These are phyloP conservation scores for Phaseolus coccineus DNA, from an alignment of 331 rosid genomes.

Conservation along the genomic window DNA sequence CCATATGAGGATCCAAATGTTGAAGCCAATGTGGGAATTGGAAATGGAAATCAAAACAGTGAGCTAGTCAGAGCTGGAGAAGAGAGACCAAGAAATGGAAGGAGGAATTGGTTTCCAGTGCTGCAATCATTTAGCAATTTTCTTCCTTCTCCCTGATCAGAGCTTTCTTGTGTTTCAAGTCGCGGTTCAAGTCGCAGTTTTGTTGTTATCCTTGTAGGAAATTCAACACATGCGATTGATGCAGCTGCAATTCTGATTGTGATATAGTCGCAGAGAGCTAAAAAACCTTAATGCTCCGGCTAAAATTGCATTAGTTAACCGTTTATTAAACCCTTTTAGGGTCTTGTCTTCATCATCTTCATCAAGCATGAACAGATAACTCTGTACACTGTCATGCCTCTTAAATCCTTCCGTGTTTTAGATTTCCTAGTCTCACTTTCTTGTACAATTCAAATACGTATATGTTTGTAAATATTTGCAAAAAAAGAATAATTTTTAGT, in stretches of 20 bases:
- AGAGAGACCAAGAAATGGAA: slow-evolving; percentile 58
- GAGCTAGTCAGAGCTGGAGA: slow-evolving; percentile 51
- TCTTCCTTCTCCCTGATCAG: slow-evolving; percentile 62
- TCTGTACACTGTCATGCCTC: background rate
- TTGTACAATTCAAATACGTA: slow-evolving; percentile 16
- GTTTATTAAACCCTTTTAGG: background rate
- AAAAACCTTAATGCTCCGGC: background rate
- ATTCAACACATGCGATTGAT: background rate
- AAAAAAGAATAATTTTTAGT: background rate
- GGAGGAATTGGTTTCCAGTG: slow-evolving; percentile 70
- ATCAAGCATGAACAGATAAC: background rate
- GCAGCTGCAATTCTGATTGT: background rate
- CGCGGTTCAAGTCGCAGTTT: background rate
- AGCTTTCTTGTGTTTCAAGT: background rate
- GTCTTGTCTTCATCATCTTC: background rate
- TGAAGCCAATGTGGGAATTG: slow-evolving; percentile 47
- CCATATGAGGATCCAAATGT: slow-evolving; percentile 60
- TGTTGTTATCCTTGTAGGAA: background rate
- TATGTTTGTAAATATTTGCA: background rate
- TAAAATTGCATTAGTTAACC: background rate
- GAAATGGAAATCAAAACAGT: slow-evolving; percentile 34
- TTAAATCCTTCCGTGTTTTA: slow-evolving; percentile 25
- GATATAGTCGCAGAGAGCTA: background rate
- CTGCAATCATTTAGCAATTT: slow-evolving; percentile 69
- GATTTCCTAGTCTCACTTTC: slow-evolving; percentile 21